Conservation (phyloP, 2,329 filamentous ascomycete genomes). For the Trichoderma endophyticum region DNA sequence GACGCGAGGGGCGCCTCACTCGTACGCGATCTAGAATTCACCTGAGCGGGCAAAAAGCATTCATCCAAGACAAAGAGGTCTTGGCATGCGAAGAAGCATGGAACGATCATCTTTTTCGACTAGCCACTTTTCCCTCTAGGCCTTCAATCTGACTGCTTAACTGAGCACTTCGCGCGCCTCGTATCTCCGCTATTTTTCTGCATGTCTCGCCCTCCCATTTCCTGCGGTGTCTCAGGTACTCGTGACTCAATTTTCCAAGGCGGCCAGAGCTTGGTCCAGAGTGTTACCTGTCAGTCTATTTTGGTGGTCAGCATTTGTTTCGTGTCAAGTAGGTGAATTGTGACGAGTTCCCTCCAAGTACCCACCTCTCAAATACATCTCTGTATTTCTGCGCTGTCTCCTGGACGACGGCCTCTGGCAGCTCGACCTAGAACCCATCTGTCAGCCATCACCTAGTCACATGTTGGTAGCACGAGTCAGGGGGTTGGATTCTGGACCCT, state of each 20-base stretch:
- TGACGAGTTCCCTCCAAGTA: not conserved
- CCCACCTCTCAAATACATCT: slow-evolving; percentile 58
- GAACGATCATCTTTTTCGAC: not conserved
- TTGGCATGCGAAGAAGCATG: not conserved
- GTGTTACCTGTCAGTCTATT: slow-evolving; percentile 20
- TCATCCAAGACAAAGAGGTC: not conserved
- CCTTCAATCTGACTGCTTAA: not conserved
- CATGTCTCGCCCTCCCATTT: not conserved
- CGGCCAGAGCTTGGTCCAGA: slow-evolving; percentile 19
- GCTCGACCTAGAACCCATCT: not conserved
- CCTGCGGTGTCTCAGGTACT: not conserved
- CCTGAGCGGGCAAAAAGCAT: not conserved
- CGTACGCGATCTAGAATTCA: not conserved
- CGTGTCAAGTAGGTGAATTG: not conserved
- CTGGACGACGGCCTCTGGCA: slow-evolving; percentile 64
- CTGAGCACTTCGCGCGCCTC: not conserved
- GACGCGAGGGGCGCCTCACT: not conserved
- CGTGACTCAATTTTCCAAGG: slow-evolving; percentile 18
- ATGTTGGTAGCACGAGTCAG: not conserved
- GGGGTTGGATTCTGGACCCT: not conserved
- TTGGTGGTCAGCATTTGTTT: slow-evolving; percentile 3
- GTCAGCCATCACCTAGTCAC: not conserved
- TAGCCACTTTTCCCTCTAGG: not conserved
- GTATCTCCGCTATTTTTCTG: not conserved
- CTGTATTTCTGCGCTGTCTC: slow-evolving; percentile 70